phyloP scores from a whole-genome alignment of 495 filamentous ascomycete species.

The Acidomyces sp. region DNA sequence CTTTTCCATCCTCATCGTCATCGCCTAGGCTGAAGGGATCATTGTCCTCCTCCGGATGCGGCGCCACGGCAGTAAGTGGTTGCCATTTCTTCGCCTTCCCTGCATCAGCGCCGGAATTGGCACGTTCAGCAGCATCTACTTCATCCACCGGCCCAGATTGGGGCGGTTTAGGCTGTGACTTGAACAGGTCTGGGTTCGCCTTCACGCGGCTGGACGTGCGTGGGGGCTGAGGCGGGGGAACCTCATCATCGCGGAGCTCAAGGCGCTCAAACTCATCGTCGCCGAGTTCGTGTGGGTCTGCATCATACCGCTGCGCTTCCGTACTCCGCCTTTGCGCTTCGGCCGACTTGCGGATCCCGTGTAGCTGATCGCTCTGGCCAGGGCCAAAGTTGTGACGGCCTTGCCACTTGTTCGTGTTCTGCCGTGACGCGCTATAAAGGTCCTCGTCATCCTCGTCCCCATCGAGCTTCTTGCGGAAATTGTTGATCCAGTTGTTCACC shows the following conservation, averaged over 20 bases:
- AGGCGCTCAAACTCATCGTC: constrained; percentile 80
- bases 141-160: constrained; percentile 50
- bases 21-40: constrained; percentile 95
- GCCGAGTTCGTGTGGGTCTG: constrained; percentile 78
- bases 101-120: constrained; percentile 31
- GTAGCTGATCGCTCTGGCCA: constrained; percentile 30
- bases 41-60: constrained; percentile 75
- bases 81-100: constrained; percentile 90
- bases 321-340: constrained; percentile 53
- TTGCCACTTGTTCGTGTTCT: constrained; percentile 20
- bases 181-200: constrained; percentile 70
- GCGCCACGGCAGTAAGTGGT: constrained; percentile 75
- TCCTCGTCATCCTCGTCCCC: constrained; percentile 56
- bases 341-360: constrained; percentile 44
- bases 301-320: constrained; percentile 84
- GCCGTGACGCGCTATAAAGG: constrained; percentile 12
- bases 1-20: constrained; percentile 85
- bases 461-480: constrained; percentile 80
- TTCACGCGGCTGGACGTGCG: constrained; percentile 41
- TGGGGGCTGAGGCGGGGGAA: constrained; percentile 14
- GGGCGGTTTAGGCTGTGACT: constrained; percentile 46
- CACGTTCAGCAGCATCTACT: constrained; percentile 45
- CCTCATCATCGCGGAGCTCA: constrained; percentile 66
- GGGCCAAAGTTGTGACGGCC: constrained; percentile 32
- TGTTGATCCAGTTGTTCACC: constrained; percentile 84